phyloP scores from a whole-genome alignment of 2,329 filamentous ascomycete species.

The Xylariaceae sp. region DNA sequence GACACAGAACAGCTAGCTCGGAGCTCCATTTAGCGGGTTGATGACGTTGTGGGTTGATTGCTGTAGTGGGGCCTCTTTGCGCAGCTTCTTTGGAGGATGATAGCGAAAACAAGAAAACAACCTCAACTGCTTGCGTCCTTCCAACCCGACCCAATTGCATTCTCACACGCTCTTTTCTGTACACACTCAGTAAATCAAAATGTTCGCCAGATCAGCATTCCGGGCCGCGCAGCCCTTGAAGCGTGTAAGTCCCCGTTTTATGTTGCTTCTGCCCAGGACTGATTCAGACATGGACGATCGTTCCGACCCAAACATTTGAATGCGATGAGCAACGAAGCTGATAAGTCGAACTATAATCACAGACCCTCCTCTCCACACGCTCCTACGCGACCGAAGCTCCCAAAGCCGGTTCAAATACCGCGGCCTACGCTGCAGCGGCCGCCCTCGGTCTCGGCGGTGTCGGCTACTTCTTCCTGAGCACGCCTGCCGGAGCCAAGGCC shows the following conservation, averaged over 20 bases:
- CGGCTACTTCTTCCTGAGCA: slow-evolving; percentile 51
- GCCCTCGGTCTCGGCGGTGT: slow-evolving; percentile 54
- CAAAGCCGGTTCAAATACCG: slow-evolving; percentile 52
- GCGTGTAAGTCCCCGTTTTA: slow-evolving; percentile 49
- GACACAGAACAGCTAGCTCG: too few species aligned
- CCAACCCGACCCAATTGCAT: background rate
- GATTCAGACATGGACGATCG: too few species aligned
- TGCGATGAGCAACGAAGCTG: slow-evolving; percentile 7
- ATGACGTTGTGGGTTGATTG: slow-evolving; percentile 10
- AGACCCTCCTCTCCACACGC: slow-evolving; percentile 26
- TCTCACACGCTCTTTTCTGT: background rate
- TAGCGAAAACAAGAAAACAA: too few species aligned
- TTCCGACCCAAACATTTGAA: slow-evolving; percentile 2
- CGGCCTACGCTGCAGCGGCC: slow-evolving; percentile 57
- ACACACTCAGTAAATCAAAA: slow-evolving; percentile 30
- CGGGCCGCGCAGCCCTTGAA: slow-evolving; percentile 50
- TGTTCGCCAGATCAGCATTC: slow-evolving; percentile 54
- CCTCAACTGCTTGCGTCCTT: background rate
- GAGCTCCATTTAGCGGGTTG: background rate
- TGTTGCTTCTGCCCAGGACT: too few species aligned
- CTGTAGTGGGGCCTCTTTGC: slow-evolving; percentile 12
- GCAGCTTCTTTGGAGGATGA: slow-evolving; percentile 6
- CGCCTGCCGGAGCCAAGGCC: slow-evolving; percentile 48
- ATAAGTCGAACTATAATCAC: slow-evolving; percentile 5
- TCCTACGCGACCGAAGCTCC: slow-evolving; percentile 62